These are phyloP conservation scores for Platanus orientalis DNA, from an alignment of 164 flowering plant genomes.

Conservation along the genomic window DNA sequence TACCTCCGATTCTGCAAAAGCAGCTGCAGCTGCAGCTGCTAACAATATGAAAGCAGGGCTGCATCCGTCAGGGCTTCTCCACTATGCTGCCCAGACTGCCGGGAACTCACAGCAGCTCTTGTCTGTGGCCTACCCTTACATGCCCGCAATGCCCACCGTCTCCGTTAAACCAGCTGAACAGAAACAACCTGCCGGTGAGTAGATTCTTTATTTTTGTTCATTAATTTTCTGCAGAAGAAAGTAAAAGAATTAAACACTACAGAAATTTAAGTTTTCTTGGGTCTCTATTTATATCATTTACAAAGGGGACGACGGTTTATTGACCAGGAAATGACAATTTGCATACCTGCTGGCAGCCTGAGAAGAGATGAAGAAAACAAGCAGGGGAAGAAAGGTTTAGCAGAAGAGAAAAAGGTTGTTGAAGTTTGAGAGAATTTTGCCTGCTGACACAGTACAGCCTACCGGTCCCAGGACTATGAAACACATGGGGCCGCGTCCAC, in stretches of 20 bases:
- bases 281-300: too few species aligned
- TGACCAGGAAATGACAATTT: constrained; percentile 47
- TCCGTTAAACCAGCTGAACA: constrained; percentile 75
- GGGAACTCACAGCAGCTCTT: constrained; percentile 38
- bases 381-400: too few species aligned
- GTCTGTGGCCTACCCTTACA: constrained; percentile 55
- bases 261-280: too few species aligned
- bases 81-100: constrained; percentile 38
- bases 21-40: constrained; percentile 40
- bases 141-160: constrained; percentile 52
- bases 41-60: constrained; percentile 46
- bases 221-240: not conserved
- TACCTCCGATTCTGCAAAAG: constrained; percentile 62
- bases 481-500: too few species aligned
- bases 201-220: not conserved
- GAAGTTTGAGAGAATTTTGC: too few species aligned
- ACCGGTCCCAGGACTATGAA: too few species aligned
- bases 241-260: not conserved
- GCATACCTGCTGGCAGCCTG: constrained; percentile 53
- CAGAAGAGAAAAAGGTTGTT: too few species aligned
- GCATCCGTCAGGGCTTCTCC: constrained; percentile 37
- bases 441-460: too few species aligned
- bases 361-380: constrained; percentile 28
- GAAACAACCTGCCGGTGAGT: constrained; percentile 82
- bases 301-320: constrained; percentile 16